phyloP scores from a whole-genome alignment of 176 grass and related monocot genomes.

The Phoenix roebelenii region DNA sequence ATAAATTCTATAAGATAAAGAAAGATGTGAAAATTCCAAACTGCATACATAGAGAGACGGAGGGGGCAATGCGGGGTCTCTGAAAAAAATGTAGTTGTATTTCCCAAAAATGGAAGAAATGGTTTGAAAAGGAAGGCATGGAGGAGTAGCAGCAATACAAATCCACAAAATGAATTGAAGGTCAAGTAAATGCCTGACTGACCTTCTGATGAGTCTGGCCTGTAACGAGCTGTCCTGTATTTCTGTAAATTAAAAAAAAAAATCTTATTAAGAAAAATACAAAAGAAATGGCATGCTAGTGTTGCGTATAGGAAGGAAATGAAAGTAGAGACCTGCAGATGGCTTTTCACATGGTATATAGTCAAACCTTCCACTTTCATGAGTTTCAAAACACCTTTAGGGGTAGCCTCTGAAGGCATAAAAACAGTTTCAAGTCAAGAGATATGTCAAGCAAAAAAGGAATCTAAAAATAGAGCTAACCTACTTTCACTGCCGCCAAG shows the following conservation, averaged over 20 bases:
- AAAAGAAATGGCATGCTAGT: slow-evolving; percentile 1
- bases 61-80: too few relatives aligned
- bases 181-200: slow-evolving; percentile 12
- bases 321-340: slow-evolving; percentile 12
- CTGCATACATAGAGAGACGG: too few relatives aligned
- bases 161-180: not conserved
- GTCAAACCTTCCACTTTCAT: slow-evolving; percentile 21
- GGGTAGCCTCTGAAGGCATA: slow-evolving; percentile 7
- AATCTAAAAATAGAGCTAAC: not conserved
- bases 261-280: slow-evolving; percentile 7
- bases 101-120: not conserved
- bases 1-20: too few relatives aligned
- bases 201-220: slow-evolving; percentile 72
- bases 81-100: too few relatives aligned
- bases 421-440: not conserved
- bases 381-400: slow-evolving; percentile 6
- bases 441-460: not conserved
- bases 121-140: not conserved
- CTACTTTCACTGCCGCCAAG: slow-evolving; percentile 81
- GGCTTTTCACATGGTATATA: slow-evolving; percentile 23
- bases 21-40: too few relatives aligned
- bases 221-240: slow-evolving; percentile 74
- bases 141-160: slow-evolving; percentile 6
- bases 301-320: not conserved
- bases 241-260: slow-evolving; percentile 58